A percentile compares a stretch with the other conserved stretches of the same genome.
Evolutionary conservation across 495 filamentous ascomycete species (phyloP).

Genomic region (Penicillium argentinense): DNA sequence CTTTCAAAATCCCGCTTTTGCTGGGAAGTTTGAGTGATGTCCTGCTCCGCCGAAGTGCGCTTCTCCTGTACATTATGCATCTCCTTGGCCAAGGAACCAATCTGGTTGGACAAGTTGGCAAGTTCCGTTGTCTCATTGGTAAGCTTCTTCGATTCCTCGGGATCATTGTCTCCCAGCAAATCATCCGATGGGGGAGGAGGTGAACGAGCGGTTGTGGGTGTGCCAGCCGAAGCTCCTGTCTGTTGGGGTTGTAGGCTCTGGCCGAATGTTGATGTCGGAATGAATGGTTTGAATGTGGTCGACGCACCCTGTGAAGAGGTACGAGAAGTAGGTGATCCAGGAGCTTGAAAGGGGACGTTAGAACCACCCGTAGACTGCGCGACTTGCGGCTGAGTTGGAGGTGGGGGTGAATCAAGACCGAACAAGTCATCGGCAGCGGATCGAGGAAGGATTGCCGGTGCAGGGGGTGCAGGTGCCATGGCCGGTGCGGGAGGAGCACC

Average conservation of each 20-base stretch:
- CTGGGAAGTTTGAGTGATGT: constrained; percentile 70
- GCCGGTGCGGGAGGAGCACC: constrained; percentile 40
- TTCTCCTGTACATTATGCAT: constrained; percentile 89
- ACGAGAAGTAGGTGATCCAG: constrained; percentile 38
- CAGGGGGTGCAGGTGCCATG: constrained; percentile 45
- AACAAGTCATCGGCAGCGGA: constrained; percentile 91
- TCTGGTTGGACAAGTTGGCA: constrained; percentile 95
- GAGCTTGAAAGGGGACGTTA: constrained; percentile 37
- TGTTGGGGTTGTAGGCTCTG: constrained; percentile 73
- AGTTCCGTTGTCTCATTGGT: constrained; percentile 87
- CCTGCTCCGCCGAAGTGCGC: constrained; percentile 71
- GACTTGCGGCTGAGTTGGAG: constrained; percentile 56
- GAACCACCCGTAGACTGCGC: constrained; percentile 75
- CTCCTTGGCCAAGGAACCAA: constrained; percentile 84
- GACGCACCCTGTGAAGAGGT: constrained; percentile 39
- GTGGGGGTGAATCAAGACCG: constrained; percentile 69
- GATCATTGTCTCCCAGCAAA: constrained; percentile 90
- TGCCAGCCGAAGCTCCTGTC: constrained; percentile 66
- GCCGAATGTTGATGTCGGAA: constrained; percentile 88
- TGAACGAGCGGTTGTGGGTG: constrained; percentile 42
- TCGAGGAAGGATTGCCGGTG: constrained; percentile 47
- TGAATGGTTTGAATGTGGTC: constrained; percentile 80
- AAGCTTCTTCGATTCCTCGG: constrained; percentile 82
- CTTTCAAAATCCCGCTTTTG: constrained; percentile 93
- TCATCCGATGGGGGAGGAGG: constrained; percentile 71